Evolutionary conservation across 768 basidiomycete genomes (phyloP), one percentile per base, ranked within the genome.

Genomic region (Boletus insuetus): DNA sequence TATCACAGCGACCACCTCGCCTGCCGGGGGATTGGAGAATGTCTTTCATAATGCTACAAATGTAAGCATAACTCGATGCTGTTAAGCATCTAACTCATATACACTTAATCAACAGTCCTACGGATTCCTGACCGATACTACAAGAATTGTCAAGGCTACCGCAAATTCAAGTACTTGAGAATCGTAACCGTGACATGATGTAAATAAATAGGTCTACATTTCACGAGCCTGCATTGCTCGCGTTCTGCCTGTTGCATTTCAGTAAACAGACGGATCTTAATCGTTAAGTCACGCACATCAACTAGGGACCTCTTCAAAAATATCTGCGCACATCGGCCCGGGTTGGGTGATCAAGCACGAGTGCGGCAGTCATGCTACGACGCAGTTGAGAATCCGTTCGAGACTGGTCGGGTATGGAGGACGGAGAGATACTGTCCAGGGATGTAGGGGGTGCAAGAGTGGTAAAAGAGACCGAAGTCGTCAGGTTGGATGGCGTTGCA

Each of bases 1-100:
- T 59, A 76, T 75, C 48, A 81, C 78, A 17, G 86, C 82, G n/a
- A 87, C 86, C 6, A 82, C 82, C 4, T 83, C 82, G 9, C 83
- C 85, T 2, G 64, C 71, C 7, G 82, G 82, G 31, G 84, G 77
- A 6, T 72, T 80, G 46, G 79, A 81, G 56, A 87, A 79, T 56
- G 74, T 86, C 7, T 66, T 82, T n/a, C 74, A 83, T 58, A 87
- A 87, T 60, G 69, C 77, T 34, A 73, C 69, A 11, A 80, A 80
- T 58, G 83, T 84, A 59, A 67, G 82, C 70, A 31, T 41, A 41
- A 42, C 39, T 31, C 31, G 10, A 40, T 2, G 3, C 34, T 5
- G 12, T 46, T 26, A 4, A 22, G 14, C 43, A 44, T 42, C 46
- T 38, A 20, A 32, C 47, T 42, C 40, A 54, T 39, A 10, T 38